Conservation (phyloP, 176 grass and related monocot species). For the Zea mays region Zm-B73-REFERENCE-NAM-5.0 NC_050101.1:14805001-14805500, state of each 20-base stretch:
- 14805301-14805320: too few species aligned
- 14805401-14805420: neutral
- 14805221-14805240: neutral
- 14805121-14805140: neutral
- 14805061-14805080: constrained; percentile 83
- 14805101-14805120: neutral
- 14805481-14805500: too few species aligned
- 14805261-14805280: neutral
- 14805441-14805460: neutral
- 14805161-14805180: neutral
- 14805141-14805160: neutral
- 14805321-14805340: neutral
- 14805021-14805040: constrained; percentile 91
- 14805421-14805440: neutral
- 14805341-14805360: neutral
- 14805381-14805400: neutral
- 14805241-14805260: neutral
- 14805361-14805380: neutral
- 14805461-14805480: neutral
- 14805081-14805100: constrained; percentile 80
- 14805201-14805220: neutral
- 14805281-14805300: neutral
- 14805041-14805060: constrained; percentile 75
- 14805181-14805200: neutral
- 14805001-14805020: constrained; percentile 88